A percentile compares a stretch with the other conserved stretches of the same genome.
Conservation (phyloP, 257 asterid genomes). For the Jaltomata sinuosa region DNA sequence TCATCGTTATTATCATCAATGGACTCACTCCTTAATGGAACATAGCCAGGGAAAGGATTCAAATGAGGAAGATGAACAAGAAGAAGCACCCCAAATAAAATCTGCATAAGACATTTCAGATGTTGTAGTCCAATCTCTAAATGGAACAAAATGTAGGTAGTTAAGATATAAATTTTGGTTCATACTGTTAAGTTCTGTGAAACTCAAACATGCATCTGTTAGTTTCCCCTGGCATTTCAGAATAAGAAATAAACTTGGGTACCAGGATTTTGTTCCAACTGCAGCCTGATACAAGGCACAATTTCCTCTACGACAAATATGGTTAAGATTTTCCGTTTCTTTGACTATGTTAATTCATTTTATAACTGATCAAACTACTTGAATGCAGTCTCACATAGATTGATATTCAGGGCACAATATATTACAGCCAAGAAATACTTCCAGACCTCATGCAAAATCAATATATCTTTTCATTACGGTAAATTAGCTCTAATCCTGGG, state of each 20-base stretch:
- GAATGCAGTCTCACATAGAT: not conserved
- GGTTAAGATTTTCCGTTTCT: not conserved
- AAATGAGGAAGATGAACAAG: slow-evolving; percentile 47
- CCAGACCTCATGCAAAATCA: not conserved
- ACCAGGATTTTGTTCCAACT: not conserved
- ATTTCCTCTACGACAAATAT: not conserved
- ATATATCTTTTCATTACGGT: not conserved
- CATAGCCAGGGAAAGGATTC: slow-evolving; percentile 54
- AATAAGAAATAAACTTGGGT: not conserved
- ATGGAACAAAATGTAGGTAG: not conserved
- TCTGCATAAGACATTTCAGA: slow-evolving; percentile 28
- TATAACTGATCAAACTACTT: not conserved
- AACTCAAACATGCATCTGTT: not conserved
- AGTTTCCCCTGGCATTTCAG: not conserved
- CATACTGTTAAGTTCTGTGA: not conserved
- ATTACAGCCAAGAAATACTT: not conserved
- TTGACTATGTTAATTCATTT: not conserved
- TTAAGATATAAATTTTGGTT: not conserved
- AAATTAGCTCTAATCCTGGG: not conserved
- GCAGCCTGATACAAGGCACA: not conserved
- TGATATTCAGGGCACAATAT: not conserved
- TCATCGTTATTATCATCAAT: slow-evolving; percentile 30
- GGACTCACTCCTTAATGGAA: slow-evolving; percentile 43
- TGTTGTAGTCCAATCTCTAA: not conserved
- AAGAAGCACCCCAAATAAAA: slow-evolving; percentile 52